Conservation (phyloP, 441 rosid genomes). For the Syzygium malaccense region DNA sequence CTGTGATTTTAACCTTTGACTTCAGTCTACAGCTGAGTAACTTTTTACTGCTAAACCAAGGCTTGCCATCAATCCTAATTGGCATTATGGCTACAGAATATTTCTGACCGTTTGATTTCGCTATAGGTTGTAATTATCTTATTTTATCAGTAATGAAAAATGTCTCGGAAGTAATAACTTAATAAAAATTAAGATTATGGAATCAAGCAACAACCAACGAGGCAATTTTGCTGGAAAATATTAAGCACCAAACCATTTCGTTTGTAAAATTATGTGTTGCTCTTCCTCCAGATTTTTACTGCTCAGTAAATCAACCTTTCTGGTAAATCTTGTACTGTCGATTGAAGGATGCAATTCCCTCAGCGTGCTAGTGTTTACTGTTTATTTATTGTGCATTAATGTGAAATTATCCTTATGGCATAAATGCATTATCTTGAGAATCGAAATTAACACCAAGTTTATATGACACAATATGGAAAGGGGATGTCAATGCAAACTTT, state of each 20-base stretch:
- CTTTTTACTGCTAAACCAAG: neutral
- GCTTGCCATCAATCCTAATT: neutral
- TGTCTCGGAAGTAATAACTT: too few species aligned
- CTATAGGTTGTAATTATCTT: neutral
- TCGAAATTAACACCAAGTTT: neutral
- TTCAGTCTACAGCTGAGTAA: neutral
- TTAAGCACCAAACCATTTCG: neutral
- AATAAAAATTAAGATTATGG: too few species aligned
- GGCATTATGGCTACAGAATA: neutral
- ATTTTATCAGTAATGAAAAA: too few species aligned
- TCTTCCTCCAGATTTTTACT: neutral
- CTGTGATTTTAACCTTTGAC: too few species aligned
- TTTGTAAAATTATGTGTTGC: neutral
- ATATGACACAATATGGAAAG: neutral
- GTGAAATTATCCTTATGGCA: neutral
- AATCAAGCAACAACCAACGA: neutral
- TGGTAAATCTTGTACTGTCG: neutral
- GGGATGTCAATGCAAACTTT: neutral
- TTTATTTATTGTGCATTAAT: neutral
- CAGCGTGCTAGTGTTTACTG: neutral
- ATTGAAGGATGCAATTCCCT: neutral
- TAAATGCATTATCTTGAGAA: neutral
- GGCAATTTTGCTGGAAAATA: neutral
- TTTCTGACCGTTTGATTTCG: neutral
- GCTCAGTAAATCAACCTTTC: neutral